A percentile compares a stretch with the other conserved stretches of the same genome.
Conservation (phyloP, 352 stramenopile genomes). For the Globisporangium cystogenes region DNA sequence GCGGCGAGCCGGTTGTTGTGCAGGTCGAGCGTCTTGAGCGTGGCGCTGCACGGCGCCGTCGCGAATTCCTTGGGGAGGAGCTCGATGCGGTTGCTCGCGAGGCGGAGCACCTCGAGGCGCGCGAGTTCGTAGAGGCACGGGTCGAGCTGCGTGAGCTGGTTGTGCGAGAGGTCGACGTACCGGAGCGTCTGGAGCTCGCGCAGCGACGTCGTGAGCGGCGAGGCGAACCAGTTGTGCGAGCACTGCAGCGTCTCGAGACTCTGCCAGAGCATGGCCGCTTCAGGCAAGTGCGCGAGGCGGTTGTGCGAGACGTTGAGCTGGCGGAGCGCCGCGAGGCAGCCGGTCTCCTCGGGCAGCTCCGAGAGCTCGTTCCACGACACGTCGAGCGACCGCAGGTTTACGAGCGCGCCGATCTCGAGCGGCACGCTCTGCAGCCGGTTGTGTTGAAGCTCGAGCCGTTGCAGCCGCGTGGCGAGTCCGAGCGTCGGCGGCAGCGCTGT, state of each 20-base stretch:
- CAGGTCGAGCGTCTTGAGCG: slow-evolving; percentile 52
- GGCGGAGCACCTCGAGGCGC: slow-evolving; percentile 44
- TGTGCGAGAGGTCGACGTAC: slow-evolving; percentile 59
- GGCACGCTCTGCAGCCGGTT: slow-evolving; percentile 39
- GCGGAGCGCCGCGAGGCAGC: slow-evolving; percentile 36
- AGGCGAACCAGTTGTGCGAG: slow-evolving; percentile 40
- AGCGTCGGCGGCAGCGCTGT: slow-evolving; percentile 31
- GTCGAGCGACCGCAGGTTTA: slow-evolving; percentile 39
- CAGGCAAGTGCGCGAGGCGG: slow-evolving; percentile 30
- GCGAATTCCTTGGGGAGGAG: slow-evolving; percentile 32
- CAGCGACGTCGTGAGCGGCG: slow-evolving; percentile 29
- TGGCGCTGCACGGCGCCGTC: slow-evolving; percentile 9
- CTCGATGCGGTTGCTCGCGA: slow-evolving; percentile 40
- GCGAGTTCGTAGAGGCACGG: slow-evolving; percentile 40
- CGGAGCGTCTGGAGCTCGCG: slow-evolving; percentile 21
- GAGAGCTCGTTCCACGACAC: slow-evolving; percentile 58
- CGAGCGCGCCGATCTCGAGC: slow-evolving; percentile 45
- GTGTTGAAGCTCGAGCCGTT: slow-evolving; percentile 25
- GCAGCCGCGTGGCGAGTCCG: slow-evolving; percentile 29
- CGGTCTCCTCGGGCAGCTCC: slow-evolving; percentile 51
- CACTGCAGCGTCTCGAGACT: slow-evolving; percentile 34
- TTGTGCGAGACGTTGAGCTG: slow-evolving; percentile 52
- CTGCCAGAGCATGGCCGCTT: slow-evolving; percentile 43
- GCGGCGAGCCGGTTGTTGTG: slow-evolving; percentile 52
- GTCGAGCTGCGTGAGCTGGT: slow-evolving; percentile 40